These are phyloP conservation scores for Sporothrix brunneoviolacea DNA, from an alignment of 2,329 filamentous ascomycete genomes.

Conservation along the genomic window DNA sequence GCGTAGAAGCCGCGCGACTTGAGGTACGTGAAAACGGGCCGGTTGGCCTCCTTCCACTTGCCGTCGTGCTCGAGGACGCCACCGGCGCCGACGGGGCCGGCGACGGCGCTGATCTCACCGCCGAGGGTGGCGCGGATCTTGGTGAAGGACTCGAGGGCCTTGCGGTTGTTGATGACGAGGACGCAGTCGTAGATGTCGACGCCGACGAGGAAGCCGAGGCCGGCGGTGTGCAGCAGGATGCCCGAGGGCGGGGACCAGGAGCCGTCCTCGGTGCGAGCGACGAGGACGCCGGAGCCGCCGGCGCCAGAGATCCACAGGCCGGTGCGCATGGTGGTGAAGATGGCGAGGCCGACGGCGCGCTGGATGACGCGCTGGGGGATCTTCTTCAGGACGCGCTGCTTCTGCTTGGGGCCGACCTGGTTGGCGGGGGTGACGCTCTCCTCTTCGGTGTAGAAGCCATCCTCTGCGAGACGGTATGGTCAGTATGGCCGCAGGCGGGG, in stretches of 20 bases:
- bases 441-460: slow-evolving; percentile 41
- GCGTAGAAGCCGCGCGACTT: slow-evolving; percentile 87
- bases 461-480: slow-evolving; percentile 37
- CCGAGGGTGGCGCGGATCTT: slow-evolving; percentile 69
- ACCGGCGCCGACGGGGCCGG: slow-evolving; percentile 63
- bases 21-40: slow-evolving; percentile 61
- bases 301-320: slow-evolving; percentile 51
- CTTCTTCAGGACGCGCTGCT: slow-evolving; percentile 43
- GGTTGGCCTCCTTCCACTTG: slow-evolving; percentile 23
- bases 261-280: slow-evolving; percentile 50
- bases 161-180: slow-evolving; percentile 72
- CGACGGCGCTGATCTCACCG: slow-evolving; percentile 69
- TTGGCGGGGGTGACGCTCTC: slow-evolving; percentile 22
- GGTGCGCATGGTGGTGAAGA: slow-evolving; percentile 60
- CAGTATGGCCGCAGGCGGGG: not conserved
- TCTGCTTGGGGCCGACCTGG: slow-evolving; percentile 14
- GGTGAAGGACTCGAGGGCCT: slow-evolving; percentile 71
- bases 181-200: slow-evolving; percentile 88
- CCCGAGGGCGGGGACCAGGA: slow-evolving; percentile 73
- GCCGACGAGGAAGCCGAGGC: slow-evolving; percentile 72
- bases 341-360: slow-evolving; percentile 61
- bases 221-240: slow-evolving; percentile 74
- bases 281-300: slow-evolving; percentile 52
- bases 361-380: slow-evolving; percentile 55
- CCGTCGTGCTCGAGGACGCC: slow-evolving; percentile 57